A percentile compares a stretch with the other conserved stretches of the same genome.
phyloP scores from a whole-genome alignment of 2,329 filamentous ascomycete genomes.

The Calonectria pseudoturangicola region DNA sequence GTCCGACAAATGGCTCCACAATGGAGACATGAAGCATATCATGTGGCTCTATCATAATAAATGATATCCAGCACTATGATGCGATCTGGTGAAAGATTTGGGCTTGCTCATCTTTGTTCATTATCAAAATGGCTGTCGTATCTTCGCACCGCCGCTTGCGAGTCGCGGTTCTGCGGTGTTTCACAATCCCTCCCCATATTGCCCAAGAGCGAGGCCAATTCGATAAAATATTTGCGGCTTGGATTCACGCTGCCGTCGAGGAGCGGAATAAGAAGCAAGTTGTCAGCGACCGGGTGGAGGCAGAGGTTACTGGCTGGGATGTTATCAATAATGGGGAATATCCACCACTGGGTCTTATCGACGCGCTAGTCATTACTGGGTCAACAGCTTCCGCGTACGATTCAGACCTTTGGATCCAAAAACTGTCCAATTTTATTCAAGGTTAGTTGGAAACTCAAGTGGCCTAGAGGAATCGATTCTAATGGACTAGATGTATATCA shows the following conservation, averaged over 20 bases:
- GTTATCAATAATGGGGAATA: slow-evolving; percentile 2
- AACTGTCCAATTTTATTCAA: slow-evolving; percentile 6
- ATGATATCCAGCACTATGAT: not conserved
- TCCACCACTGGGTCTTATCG: not conserved
- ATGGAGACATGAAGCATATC: not conserved
- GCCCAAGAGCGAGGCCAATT: slow-evolving; percentile 18
- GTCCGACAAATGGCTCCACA: not conserved
- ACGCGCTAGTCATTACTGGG: slow-evolving; percentile 20
- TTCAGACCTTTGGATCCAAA: slow-evolving; percentile 13
- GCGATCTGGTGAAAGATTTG: not conserved
- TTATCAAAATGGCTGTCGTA: not conserved
- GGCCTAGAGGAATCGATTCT: not conserved
- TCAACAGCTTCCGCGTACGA: slow-evolving; percentile 4
- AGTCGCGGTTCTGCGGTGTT: slow-evolving; percentile 4
- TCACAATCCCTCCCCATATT: slow-evolving; percentile 11
- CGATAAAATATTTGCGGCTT: slow-evolving; percentile 8
- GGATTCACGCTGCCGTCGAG: slow-evolving; percentile 2
- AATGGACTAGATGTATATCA: slow-evolving; percentile 6
- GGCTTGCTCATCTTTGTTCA: not conserved
- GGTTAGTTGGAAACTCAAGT: not conserved
- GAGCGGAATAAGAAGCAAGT: slow-evolving; percentile 4
- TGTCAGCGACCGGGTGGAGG: not conserved
- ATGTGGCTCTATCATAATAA: not conserved
- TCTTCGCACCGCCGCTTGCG: not conserved
- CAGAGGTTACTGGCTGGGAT: slow-evolving; percentile 21